Evolutionary conservation across 495 filamentous ascomycete species (phyloP), one percentile per base, ranked within the genome.

Genomic region (Aeminium ludgeri): DNA sequence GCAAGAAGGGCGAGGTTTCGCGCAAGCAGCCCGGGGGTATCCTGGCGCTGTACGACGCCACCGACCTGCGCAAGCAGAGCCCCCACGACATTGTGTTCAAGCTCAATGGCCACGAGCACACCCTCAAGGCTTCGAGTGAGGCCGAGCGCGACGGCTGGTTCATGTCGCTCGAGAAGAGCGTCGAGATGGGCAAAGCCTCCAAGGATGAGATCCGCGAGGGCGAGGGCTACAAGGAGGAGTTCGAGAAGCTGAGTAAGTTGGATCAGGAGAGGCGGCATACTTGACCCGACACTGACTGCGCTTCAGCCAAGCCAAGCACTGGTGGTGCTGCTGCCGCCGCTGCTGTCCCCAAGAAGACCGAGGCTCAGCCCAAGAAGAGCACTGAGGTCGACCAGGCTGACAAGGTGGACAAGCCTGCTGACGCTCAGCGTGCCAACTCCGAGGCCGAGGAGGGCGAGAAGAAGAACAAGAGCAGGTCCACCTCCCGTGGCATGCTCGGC

Each of bases 101-200:
- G 56, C 62, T 80, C 55, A 73, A 76, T 62, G 80, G 80, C 47
- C 79, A 87, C 58, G 86, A 92, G 77, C 82, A 91, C 69, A 70
- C 69, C 37, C 87, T 94, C 74, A 80, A 91, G 72, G 78, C 83
- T 36, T 51, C 67, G 45, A 78, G 51, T 49, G 53, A 69, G 27
- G 62, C 69, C 38, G 89, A 95, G 64, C 86, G 89, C 56, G 82
- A 93, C 58, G 80, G 74, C 67, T 97, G 87, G 87, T 67, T 91
- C 44, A 63, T 65, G 40, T 64, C 69, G 19, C 47, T 63, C 17
- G 65, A 68, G 57, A 76, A 74, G 64, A 61, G 65, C 58, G 56
- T 68, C 49, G 46, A 63, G 52, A 60, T 72, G 51, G 60, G 71
- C 53, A 65, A 70, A 50, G 59, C 61, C 38, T 36, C 53, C 31